These are phyloP conservation scores for Dichomitus squalens DNA, from an alignment of 1,284 basidiomycete species.

Conservation along the genomic window DNA sequence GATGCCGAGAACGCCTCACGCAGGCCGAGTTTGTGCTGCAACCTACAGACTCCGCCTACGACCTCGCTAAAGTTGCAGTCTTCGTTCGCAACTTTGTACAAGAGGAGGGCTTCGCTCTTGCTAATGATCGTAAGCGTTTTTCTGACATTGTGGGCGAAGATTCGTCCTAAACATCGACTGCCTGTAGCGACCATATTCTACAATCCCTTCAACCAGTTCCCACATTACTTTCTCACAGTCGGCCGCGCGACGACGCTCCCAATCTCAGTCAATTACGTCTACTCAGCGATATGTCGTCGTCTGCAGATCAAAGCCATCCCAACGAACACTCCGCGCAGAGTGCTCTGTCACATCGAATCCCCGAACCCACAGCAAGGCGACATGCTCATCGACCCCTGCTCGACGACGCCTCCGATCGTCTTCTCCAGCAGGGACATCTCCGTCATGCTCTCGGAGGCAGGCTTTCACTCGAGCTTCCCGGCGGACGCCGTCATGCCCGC, in stretches of 20 bases:
- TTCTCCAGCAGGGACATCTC: constrained; percentile 28
- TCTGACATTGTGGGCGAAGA: too few relatives aligned
- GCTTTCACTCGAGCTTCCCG: constrained; percentile 28
- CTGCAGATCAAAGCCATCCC: constrained; percentile 55
- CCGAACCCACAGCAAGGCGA: constrained; percentile 10
- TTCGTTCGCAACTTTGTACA: constrained; percentile 25
- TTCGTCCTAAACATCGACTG: background rate
- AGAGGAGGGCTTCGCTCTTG: constrained; percentile 25
- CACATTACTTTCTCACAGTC: constrained; percentile 56
- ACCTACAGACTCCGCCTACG: constrained; percentile 18
- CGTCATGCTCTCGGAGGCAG: constrained; percentile 34
- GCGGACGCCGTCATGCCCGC: constrained; percentile 15
- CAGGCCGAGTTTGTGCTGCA: constrained; percentile 11
- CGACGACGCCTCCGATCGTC: constrained; percentile 22
- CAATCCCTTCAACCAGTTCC: constrained; percentile 54
- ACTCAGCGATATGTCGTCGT: constrained; percentile 53
- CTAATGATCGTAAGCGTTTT: constrained; percentile 3
- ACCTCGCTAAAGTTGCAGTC: constrained; percentile 21
- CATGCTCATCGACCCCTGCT: constrained; percentile 32
- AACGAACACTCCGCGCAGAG: constrained; percentile 56
- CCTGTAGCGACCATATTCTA: constrained; percentile 33
- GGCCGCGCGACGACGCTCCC: constrained; percentile 51
- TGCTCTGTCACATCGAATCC: constrained; percentile 35
- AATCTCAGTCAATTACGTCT: constrained; percentile 62
- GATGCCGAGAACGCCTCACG: constrained; percentile 36